These are phyloP conservation scores for Cicer yamashitae DNA, from an alignment of 306 rosid genomes.

Conservation along the genomic window DNA sequence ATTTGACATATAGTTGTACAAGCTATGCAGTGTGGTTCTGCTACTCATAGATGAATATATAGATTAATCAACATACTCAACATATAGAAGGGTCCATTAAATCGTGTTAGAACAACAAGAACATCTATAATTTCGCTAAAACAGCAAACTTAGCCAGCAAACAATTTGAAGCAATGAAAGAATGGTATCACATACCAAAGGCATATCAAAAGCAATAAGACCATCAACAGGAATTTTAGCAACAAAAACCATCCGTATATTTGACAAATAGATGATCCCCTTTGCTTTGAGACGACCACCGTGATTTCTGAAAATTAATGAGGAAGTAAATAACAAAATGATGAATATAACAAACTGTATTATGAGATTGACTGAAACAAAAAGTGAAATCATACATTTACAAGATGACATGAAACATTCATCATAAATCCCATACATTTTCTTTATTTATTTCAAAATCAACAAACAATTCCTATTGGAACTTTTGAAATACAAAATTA, in stretches of 20 bases:
- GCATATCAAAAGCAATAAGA: conserved; percentile 88
- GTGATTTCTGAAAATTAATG: conserved; percentile 49
- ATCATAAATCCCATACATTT: not conserved
- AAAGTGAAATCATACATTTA: not conserved
- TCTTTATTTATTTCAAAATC: not conserved
- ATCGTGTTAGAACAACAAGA: conserved; percentile 20
- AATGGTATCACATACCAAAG: conserved; percentile 70
- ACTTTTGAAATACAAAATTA: not conserved
- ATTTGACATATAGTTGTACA: not conserved
- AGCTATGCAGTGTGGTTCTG: conserved; percentile 11
- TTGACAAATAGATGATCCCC: conserved; percentile 87
- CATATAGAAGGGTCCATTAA: conserved; percentile 5
- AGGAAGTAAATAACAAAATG: conserved; percentile 25
- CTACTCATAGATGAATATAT: not conserved
- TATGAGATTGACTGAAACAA: conserved; percentile 4
- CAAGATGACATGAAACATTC: not conserved
- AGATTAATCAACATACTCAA: conserved; percentile 16
- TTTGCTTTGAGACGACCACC: conserved; percentile 80
- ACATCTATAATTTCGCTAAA: not conserved
- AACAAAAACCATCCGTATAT: conserved; percentile 88
- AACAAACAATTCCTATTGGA: not conserved
- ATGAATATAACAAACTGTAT: conserved; percentile 10
- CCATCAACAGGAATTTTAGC: conserved; percentile 65
- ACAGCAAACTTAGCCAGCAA: not conserved
- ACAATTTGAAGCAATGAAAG: conserved; percentile 5